Base-by-base conservation (phyloP, 306 rosid species). In the Prunus fruticosa region DNA sequence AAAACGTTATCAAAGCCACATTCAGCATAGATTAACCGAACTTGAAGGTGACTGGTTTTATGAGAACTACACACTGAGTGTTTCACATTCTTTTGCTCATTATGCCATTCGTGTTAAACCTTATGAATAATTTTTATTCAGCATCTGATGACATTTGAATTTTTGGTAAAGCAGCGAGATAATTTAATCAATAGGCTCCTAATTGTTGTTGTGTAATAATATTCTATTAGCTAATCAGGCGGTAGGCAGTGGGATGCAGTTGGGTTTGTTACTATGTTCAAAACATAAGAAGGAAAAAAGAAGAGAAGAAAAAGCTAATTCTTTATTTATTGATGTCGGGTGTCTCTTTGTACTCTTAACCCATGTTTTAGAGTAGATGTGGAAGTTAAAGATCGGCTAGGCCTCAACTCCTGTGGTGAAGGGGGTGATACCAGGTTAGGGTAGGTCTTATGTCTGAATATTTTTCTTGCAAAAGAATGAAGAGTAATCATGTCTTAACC, bases 1-100 rank as follows among this genome's bases (percentile, higher is more conserved):
- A 74, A 89, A 58, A 10, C 98, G 97, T 41, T 79, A 82, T 70
- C 83, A 78, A 77, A 87, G 86, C 80, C 90, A 41, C 79, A 81
- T 96, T 79, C 88, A 69, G 77, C 93, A 78, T 75, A 89, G 99
- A 57, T 71, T 96, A 76, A 79, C 83, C 62, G 93, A 91, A 76
- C 96, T 96, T 69, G 91, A 93, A 91, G 98, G 99, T 96, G 22
- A 68, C 54, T 51, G 23, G 11, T 60, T 65, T 80, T 62, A 41
- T 69, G 65, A 28, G 20, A 69, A 80, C 69, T 62, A 18, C 14
- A 49, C 67, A 54, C 64, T 56, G 27, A 3, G 6, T 52, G 57
- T 53, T 25, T 54, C 27, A 14, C 41, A 34, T 10, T 41, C 19
- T 20, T 18, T 53, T 52, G 41, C 22, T n/a, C 28, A 10, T 27